These are phyloP conservation scores for Cucurbita moschata DNA, from an alignment of 306 rosid species.

Conservation along the genomic window DNA sequence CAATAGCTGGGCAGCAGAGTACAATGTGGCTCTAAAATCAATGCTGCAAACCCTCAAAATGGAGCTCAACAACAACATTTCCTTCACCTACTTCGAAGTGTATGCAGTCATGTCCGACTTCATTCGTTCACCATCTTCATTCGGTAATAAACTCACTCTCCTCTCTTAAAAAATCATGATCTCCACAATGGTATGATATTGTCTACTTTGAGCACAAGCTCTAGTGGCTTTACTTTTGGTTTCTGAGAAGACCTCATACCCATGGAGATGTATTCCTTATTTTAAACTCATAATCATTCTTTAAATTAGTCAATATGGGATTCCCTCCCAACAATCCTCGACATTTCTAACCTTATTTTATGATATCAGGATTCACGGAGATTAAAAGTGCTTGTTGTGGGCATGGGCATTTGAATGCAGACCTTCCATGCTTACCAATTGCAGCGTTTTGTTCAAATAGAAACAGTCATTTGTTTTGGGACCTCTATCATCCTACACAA, in stretches of 20 bases:
- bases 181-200: too few relatives aligned
- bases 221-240: too few relatives aligned
- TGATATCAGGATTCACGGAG: constrained; percentile 42
- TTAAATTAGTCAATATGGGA: too few relatives aligned
- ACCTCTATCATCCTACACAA: constrained; percentile 58
- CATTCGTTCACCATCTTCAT: constrained; percentile 24
- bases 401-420: constrained; percentile 35
- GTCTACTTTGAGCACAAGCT: too few relatives aligned
- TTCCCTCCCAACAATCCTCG: too few relatives aligned
- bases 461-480: constrained; percentile 60
- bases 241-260: too few relatives aligned
- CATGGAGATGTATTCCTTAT: too few relatives aligned
- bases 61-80: constrained; percentile 19
- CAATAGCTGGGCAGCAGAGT: constrained; percentile 21
- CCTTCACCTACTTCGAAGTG: constrained; percentile 51
- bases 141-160: constrained; percentile 19
- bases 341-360: too few relatives aligned
- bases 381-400: constrained; percentile 69
- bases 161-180: not conserved
- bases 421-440: constrained; percentile 30
- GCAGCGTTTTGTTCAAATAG: constrained; percentile 42
- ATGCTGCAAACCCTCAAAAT: constrained; percentile 28
- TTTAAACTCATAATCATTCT: too few relatives aligned
- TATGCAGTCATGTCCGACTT: constrained; percentile 27
- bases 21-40: constrained; percentile 31